phyloP scores from a whole-genome alignment of 225 moss, liverwort and hornwort genomes.

The Straminergon stramineum region DNA sequence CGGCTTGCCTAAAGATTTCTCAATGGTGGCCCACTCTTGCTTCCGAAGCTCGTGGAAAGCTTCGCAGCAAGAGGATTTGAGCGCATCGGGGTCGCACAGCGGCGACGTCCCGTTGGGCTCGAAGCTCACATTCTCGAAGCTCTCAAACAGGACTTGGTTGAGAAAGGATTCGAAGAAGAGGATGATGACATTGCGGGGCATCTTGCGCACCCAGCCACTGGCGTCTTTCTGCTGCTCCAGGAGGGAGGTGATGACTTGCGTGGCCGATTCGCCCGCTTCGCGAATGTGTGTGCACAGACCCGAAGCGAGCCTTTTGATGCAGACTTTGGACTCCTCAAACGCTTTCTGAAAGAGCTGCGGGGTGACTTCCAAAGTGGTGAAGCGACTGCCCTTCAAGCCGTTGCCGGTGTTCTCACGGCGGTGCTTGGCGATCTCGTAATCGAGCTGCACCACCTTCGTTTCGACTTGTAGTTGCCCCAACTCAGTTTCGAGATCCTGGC shows the following conservation, averaged over 20 bases:
- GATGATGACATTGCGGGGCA: slow-evolving; percentile 38
- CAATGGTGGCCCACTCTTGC: slow-evolving; percentile 26
- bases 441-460: background rate
- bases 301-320: slow-evolving; percentile 20
- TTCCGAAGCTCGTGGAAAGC: slow-evolving; percentile 20
- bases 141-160: slow-evolving; percentile 37
- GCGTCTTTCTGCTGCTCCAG: slow-evolving; percentile 27
- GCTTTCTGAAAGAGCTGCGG: slow-evolving; percentile 15
- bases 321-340: slow-evolving; percentile 22
- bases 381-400: background rate
- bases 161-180: slow-evolving; percentile 44
- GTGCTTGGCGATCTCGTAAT: slow-evolving; percentile 14
- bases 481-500: slow-evolving; percentile 20
- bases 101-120: slow-evolving; percentile 27
- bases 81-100: slow-evolving; percentile 17
- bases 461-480: background rate
- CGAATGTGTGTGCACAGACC: slow-evolving; percentile 32
- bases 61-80: slow-evolving; percentile 8
- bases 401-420: slow-evolving; percentile 3
- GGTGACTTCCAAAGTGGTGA: slow-evolving; percentile 12
- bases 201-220: slow-evolving; percentile 10
- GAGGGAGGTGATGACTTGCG: slow-evolving; percentile 24
- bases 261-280: slow-evolving; percentile 30
- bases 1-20: slow-evolving; percentile 25
- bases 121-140: slow-evolving; percentile 38